Percentiles rank a stretch among this genome's conserved stretches.
Conservation (phyloP, 2,329 filamentous ascomycete genomes). For the Stagonosporopsis tanaceti region DNA sequence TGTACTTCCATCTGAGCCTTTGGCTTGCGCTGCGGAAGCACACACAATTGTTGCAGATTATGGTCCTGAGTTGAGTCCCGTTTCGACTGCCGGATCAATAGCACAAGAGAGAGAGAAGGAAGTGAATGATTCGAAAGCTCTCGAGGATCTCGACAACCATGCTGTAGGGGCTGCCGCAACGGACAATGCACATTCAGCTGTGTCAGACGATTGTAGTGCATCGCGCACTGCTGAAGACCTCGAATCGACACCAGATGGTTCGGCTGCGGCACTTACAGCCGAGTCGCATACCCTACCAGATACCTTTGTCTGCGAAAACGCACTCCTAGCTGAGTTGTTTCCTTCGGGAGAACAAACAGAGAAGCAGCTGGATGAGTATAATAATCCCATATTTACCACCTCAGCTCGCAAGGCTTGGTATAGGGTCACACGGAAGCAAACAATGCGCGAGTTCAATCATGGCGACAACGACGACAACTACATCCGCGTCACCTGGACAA, state of each 20-base stretch:
- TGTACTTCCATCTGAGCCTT: not conserved
- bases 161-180: not conserved
- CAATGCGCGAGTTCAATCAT: slow-evolving; percentile 49
- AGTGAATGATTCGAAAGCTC: not conserved
- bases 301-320: slow-evolving; percentile 23
- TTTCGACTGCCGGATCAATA: not conserved
- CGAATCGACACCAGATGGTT: not conserved
- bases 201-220: not conserved
- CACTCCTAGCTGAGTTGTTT: slow-evolving; percentile 40
- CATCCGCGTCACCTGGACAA: slow-evolving; percentile 49
- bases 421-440: slow-evolving; percentile 49
- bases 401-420: slow-evolving; percentile 52
- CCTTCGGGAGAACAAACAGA: slow-evolving; percentile 15
- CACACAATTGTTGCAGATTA: not conserved
- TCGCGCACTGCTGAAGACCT: too few species aligned
- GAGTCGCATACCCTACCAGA: not conserved
- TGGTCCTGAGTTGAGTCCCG: not conserved
- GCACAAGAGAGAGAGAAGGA: not conserved
- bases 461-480: slow-evolving; percentile 48
- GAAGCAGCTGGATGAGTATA: slow-evolving; percentile 29
- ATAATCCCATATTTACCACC: slow-evolving; percentile 45
- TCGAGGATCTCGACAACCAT: not conserved
- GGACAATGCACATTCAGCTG: not conserved
- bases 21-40: not conserved
- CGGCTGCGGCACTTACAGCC: not conserved